Base-by-base conservation (phyloP, 495 filamentous ascomycete species). In the Penicillium bovifimosum region DNA sequence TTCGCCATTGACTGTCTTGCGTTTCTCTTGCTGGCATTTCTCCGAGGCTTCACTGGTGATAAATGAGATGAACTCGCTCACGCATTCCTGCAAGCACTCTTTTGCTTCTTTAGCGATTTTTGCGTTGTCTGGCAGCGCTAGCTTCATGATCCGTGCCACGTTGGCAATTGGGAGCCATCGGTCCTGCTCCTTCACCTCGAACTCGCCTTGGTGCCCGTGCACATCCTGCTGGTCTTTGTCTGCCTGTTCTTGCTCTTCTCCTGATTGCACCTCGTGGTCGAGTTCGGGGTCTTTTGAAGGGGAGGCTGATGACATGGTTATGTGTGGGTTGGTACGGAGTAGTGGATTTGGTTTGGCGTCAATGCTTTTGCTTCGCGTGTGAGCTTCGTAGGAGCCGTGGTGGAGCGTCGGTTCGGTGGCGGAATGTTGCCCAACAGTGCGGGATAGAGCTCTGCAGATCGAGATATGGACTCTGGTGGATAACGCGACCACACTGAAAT, bases 21-120 rank as follows among this genome's bases (percentile, higher is more conserved):
- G 82, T 79, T 98, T 98, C 69, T 98, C 93, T 69, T 96, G 95
- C 63, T 96, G 93, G 64, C 93, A 98, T 73, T 98, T 98, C 71
- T 98, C 93, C 51, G 93, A 96, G 9, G 95, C 93, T 80, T 98
- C 93, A 69, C 91, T 96, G 26, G 93, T 98, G 71, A 98, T 98
- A 77, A 98, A 98, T 14, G 92, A 96, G 77, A 98, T 98, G 73
- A 97, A 98, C 79, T 98, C 93, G 85, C 91, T 96, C 54, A 98
- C 93, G 64, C 93, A 98, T 75, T 98, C 93, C 70, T 98, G 93
- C 93, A 98, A 97, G 74, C 93, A 98, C 68, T 98, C 93, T 69
- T 98, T 98, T 29, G 93, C 93, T 70, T 98, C 93, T 64, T 98
- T 98, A 36, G 93, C 93, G 56, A 98, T 98, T 78, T 98, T 98